These are phyloP conservation scores for Anisodus acutangulus DNA, from an alignment of 257 asterid genomes.

Conservation along the genomic window DNA sequence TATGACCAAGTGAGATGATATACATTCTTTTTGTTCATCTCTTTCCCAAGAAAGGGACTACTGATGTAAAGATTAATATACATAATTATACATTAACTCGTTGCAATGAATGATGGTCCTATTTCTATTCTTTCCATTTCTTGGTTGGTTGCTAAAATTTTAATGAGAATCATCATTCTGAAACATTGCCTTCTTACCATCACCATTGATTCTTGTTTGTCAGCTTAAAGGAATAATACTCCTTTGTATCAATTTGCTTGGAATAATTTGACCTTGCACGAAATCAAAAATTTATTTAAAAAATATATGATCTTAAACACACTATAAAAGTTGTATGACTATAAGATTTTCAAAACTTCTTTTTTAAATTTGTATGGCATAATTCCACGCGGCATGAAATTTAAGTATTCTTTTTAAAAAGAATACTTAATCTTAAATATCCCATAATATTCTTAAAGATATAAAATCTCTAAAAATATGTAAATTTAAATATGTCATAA, in stretches of 20 bases:
- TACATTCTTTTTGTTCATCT: neutral
- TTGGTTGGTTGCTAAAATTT: neutral
- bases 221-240: no score
- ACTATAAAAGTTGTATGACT: neutral
- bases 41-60: neutral
- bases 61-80: conserved; percentile 19
- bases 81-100: neutral
- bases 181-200: neutral
- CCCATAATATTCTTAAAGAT: no score
- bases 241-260: neutral
- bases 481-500: neutral
- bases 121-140: neutral
- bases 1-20: conserved; percentile 18
- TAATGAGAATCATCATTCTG: neutral
- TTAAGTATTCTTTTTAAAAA: no score
- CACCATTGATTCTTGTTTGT: no score
- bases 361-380: neutral
- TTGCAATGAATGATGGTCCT: neutral
- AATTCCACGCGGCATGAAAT: no score
- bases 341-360: neutral
- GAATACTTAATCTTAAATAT: no score
- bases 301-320: neutral
- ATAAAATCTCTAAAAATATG: no score
- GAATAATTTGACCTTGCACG: neutral
- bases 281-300: neutral